Evolutionary conservation across 2,329 filamentous ascomycete species (phyloP).

Genomic region (Diaporthe batatas): DNA sequence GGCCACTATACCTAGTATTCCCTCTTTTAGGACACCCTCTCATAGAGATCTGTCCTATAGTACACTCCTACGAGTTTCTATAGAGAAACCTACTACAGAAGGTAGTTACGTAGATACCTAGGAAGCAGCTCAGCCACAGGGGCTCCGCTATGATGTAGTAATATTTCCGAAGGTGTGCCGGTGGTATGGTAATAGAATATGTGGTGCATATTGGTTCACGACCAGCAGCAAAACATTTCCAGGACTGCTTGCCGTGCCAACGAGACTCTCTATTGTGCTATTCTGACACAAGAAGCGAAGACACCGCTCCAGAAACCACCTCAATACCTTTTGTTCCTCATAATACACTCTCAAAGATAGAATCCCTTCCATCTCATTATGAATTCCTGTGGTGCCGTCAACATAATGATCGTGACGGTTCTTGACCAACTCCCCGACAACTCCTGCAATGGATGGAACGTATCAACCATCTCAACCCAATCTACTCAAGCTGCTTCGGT

Average conservation of each 20-base stretch:
- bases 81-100: no score
- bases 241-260: neutral
- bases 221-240: neutral
- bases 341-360: conserved; percentile 2
- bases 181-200: no score
- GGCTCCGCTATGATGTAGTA: no score
- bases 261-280: conserved; percentile 12
- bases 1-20: no score
- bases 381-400: neutral
- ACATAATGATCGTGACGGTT: neutral
- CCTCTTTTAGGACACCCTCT: no score
- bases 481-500: no score
- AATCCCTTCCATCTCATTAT: conserved; percentile 11
- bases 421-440: neutral
- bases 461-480: neutral
- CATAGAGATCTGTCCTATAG: no score
- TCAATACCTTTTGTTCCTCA: neutral
- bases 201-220: neutral
- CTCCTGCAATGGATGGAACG: conserved; percentile 1
- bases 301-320: neutral
- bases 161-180: no score
- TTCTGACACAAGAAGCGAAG: conserved; percentile 17
- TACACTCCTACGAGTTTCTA: no score
- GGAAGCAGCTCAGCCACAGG: no score
- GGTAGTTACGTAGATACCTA: no score